Conservation (phyloP, 2,329 filamentous ascomycete species). For the Penicillium sp. region DNA sequence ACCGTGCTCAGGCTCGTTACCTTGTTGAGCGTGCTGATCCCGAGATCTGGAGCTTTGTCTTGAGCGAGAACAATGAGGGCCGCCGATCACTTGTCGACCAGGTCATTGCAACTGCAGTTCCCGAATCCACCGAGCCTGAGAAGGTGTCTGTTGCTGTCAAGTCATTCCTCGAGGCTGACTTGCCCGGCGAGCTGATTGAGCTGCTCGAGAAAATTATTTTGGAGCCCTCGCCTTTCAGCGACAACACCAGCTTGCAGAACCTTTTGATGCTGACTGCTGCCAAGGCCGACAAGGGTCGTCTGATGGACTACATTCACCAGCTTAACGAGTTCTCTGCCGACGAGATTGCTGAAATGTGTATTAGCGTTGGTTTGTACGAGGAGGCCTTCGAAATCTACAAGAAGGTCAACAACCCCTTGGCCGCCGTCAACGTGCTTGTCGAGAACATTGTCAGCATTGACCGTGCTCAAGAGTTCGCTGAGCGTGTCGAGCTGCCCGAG, state of each 20-base stretch:
- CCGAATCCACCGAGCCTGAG: constrained; percentile 85
- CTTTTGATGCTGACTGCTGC: constrained; percentile 93
- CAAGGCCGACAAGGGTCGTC: constrained; percentile 90
- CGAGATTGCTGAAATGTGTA: constrained; percentile 89
- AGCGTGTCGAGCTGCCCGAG: constrained; percentile 87
- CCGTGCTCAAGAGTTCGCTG: constrained; percentile 90
- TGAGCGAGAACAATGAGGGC: constrained; percentile 94
- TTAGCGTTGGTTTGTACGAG: constrained; percentile 90
- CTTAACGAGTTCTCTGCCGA: constrained; percentile 86
- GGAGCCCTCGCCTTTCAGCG: constrained; percentile 98
- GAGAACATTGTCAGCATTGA: constrained; percentile 98
- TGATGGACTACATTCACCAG: constrained; percentile 95
- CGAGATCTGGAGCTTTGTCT: constrained; percentile 92
- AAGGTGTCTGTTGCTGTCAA: constrained; percentile 94
- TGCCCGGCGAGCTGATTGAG: constrained; percentile 93
- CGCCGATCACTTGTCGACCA: constrained; percentile 92
- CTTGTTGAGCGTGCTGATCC: constrained; percentile 83
- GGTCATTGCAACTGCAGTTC: constrained; percentile 91
- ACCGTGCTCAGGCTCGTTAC: constrained; percentile 94
- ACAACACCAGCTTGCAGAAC: constrained; percentile 96
- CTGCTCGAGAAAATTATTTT: constrained; percentile 98
- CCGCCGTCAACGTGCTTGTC: constrained; percentile 86
- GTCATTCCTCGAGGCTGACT: constrained; percentile 84
- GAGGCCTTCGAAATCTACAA: constrained; percentile 99
- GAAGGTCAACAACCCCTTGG: constrained; percentile 86